A percentile compares a stretch with the other conserved stretches of the same genome.
Evolutionary conservation across 2,329 filamentous ascomycete species (phyloP).

Genomic region (Monosporascus sp.): DNA sequence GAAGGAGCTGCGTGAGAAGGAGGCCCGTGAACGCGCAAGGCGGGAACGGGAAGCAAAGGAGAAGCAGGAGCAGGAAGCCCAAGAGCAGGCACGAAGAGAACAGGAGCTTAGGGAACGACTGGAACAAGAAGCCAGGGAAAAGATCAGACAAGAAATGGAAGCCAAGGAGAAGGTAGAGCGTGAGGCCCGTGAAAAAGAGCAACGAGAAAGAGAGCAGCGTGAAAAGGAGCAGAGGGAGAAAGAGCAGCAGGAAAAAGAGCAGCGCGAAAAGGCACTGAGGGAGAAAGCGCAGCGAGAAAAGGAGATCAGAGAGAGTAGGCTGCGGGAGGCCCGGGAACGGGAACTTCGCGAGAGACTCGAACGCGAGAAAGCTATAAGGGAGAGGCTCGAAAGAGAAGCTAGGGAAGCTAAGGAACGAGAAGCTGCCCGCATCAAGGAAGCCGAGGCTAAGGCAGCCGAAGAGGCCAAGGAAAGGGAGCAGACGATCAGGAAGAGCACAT

Average conservation of each 20-base stretch:
- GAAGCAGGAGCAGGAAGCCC: conserved; percentile 28
- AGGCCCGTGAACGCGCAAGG: conserved; percentile 40
- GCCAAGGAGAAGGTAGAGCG: conserved; percentile 30
- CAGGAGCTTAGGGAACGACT: conserved; percentile 29
- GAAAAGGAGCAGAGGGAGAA: conserved; percentile 30
- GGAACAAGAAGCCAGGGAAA: conserved; percentile 32
- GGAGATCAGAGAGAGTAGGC: conserved; percentile 25
- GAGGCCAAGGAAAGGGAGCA: conserved; percentile 26
- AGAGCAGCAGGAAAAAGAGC: conserved; percentile 24
- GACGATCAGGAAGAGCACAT: conserved; percentile 44
- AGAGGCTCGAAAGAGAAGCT: conserved; percentile 38
- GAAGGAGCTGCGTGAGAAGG: conserved; percentile 52
- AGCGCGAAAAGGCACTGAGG: conserved; percentile 22
- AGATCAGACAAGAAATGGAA: conserved; percentile 24
- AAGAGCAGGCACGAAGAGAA: conserved; percentile 27
- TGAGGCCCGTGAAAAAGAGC: conserved; percentile 27
- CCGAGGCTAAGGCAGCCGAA: conserved; percentile 18
- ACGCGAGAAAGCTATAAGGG: conserved; percentile 41
- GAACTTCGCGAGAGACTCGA: conserved; percentile 24
- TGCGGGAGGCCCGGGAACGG: conserved; percentile 26
- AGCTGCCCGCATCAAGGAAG: conserved; percentile 16
- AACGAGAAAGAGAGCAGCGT: conserved; percentile 27
- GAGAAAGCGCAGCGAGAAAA: conserved; percentile 33
- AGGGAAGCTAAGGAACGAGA: conserved; percentile 28
- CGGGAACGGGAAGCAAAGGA: conserved; percentile 34